Conservation (phyloP, 306 rosid genomes). For the Alnus glutinosa region DNA sequence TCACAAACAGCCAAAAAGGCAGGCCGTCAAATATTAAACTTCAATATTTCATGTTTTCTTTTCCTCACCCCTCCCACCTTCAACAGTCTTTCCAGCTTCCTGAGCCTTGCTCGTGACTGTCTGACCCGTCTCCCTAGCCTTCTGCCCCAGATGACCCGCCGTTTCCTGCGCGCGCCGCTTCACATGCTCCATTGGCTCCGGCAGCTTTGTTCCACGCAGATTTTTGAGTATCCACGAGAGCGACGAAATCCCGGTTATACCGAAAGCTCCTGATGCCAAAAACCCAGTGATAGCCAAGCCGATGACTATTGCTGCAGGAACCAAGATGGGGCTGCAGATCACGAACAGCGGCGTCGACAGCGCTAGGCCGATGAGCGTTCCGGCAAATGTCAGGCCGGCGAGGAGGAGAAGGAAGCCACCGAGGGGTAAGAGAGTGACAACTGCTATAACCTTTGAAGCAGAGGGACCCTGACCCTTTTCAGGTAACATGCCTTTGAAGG, state of each 20-base stretch:
- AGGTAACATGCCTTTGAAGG: conserved; percentile 8
- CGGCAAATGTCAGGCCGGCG: conserved; percentile 41
- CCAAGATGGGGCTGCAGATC: conserved; percentile 55
- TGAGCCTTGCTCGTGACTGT: conserved; percentile 22
- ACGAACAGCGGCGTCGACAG: conserved; percentile 49
- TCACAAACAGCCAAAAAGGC: not conserved
- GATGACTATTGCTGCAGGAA: conserved; percentile 47
- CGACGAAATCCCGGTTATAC: conserved; percentile 55
- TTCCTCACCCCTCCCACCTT: conserved; percentile 12
- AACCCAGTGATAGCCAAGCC: conserved; percentile 46
- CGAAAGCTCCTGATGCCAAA: conserved; percentile 57
- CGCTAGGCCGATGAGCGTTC: conserved; percentile 45
- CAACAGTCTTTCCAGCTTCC: conserved; percentile 18
- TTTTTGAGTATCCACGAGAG: conserved; percentile 51
- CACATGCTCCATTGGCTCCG: conserved; percentile 33
- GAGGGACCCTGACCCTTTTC: conserved; percentile 23
- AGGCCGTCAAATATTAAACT: not conserved
- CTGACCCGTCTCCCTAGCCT: conserved; percentile 15
- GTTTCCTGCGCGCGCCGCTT: conserved; percentile 32
- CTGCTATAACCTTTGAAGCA: conserved; percentile 34
- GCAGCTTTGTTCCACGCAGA: conserved; percentile 28
- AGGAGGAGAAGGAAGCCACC: conserved; percentile 52
- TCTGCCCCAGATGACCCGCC: conserved; percentile 28
- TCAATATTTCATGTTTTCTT: not conserved
- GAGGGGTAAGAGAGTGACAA: conserved; percentile 46